These are phyloP conservation scores for Thielaviopsis euricoi DNA, from an alignment of 2,329 filamentous ascomycete genomes.

Conservation along the genomic window DNA sequence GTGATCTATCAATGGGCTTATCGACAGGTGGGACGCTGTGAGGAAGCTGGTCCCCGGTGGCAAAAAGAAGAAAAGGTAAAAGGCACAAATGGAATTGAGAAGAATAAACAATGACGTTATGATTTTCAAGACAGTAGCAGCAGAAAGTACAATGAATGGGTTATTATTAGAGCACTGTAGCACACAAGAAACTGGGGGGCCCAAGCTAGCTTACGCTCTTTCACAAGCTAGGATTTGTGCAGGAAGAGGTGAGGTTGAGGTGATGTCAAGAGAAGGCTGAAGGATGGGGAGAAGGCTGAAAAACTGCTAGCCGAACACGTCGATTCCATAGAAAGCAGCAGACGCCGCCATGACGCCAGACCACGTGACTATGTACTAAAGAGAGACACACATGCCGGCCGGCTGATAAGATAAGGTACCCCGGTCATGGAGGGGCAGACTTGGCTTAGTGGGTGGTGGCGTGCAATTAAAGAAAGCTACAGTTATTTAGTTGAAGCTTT, in stretches of 20 bases:
- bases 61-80: background rate
- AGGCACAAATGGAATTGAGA: no score
- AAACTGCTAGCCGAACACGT: background rate
- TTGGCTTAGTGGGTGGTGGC: background rate
- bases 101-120: no score
- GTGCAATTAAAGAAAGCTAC: background rate
- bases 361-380: constrained; percentile 2
- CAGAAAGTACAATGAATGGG: background rate
- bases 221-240: background rate
- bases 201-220: background rate
- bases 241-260: background rate
- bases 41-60: background rate
- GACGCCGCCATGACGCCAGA: constrained; percentile 2
- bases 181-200: background rate
- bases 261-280: constrained; percentile 2
- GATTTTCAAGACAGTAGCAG: no score
- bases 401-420: constrained; percentile 11
- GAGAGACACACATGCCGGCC: background rate
- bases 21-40: background rate
- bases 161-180: background rate
- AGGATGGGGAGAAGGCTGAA: background rate
- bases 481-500: constrained; percentile 1
- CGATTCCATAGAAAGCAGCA: background rate
- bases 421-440: background rate
- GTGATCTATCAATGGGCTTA: constrained; percentile 3